Conservation (phyloP, 371 early-diverging fungal genomes). For the Apophysomyces trapeziformis region DNA sequence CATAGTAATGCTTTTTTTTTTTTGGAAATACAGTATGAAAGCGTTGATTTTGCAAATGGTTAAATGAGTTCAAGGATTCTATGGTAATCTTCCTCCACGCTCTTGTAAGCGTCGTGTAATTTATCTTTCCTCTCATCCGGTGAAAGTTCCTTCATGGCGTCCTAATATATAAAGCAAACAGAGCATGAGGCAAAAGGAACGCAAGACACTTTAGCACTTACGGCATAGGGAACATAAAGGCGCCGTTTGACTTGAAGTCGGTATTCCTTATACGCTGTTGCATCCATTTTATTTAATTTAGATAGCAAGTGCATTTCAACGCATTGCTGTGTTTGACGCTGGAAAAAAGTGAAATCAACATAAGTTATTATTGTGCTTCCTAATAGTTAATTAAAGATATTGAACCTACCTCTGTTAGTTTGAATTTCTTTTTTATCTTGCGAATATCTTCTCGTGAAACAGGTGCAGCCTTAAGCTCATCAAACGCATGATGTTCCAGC, state of each 20-base stretch:
- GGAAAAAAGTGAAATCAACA: constrained; percentile 1
- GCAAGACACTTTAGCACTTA: constrained; percentile 21
- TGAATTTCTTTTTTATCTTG: constrained; percentile 52
- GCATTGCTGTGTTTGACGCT: constrained; percentile 81
- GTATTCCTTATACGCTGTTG: constrained; percentile 57
- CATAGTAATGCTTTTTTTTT: neutral
- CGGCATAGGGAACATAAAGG: constrained; percentile 78
- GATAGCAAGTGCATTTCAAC: constrained; percentile 76
- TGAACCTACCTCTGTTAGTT: constrained; percentile 61
- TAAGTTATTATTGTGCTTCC: neutral
- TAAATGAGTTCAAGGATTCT: constrained; percentile 64
- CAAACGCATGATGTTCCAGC: constrained; percentile 60
- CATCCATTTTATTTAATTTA: constrained; percentile 57
- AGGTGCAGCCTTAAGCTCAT: constrained; percentile 60
- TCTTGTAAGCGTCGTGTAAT: constrained; percentile 73
- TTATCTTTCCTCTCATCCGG: constrained; percentile 69
- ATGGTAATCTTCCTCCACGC: constrained; percentile 82
- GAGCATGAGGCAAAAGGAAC: neutral
- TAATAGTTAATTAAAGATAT: neutral
- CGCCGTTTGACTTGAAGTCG: constrained; percentile 84
- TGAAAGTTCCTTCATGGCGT: constrained; percentile 67
- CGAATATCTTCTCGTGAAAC: constrained; percentile 49
- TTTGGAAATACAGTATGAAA: neutral
- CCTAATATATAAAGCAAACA: constrained; percentile 35
- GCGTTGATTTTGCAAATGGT: neutral